These are phyloP conservation scores for Neofusicoccum umdonicola DNA, from an alignment of 2,329 filamentous ascomycete genomes.

Conservation along the genomic window DNA sequence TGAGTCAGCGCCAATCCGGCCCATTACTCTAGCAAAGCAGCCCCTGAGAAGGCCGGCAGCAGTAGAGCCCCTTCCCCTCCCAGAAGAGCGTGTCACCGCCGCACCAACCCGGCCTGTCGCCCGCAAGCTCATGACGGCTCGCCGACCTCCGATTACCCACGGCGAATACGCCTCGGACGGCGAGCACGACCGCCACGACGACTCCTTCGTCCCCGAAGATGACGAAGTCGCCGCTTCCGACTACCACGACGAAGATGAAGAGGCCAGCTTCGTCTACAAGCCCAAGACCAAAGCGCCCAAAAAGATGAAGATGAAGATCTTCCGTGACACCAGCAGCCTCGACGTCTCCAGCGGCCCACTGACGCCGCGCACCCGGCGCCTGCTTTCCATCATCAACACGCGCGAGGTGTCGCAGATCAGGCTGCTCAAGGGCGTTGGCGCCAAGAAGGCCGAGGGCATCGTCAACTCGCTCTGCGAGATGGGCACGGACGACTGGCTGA, in stretches of 20 bases:
- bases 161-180: neutral
- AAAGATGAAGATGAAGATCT: constrained; percentile 34
- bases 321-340: constrained; percentile 30
- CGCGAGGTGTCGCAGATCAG: constrained; percentile 65
- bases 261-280: constrained; percentile 37
- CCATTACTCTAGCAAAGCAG: constrained; percentile 16
- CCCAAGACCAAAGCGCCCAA: constrained; percentile 32
- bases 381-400: constrained; percentile 72
- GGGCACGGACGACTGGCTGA: constrained; percentile 27
- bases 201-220: constrained; percentile 16
- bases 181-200: constrained; percentile 12
- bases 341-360: neutral
- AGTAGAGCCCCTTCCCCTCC: constrained; percentile 13
- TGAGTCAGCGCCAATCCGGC: neutral
- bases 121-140: neutral
- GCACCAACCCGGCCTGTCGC: constrained; percentile 22
- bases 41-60: constrained; percentile 18
- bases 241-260: constrained; percentile 35
- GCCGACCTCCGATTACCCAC: neutral
- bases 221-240: constrained; percentile 30
- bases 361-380: constrained; percentile 56
- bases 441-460: constrained; percentile 64
- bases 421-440: constrained; percentile 66
- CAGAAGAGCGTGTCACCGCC: constrained; percentile 36
- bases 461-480: constrained; percentile 49